phyloP scores from a whole-genome alignment of 2,329 filamentous ascomycete species.

The Fusarium sp. region DNA sequence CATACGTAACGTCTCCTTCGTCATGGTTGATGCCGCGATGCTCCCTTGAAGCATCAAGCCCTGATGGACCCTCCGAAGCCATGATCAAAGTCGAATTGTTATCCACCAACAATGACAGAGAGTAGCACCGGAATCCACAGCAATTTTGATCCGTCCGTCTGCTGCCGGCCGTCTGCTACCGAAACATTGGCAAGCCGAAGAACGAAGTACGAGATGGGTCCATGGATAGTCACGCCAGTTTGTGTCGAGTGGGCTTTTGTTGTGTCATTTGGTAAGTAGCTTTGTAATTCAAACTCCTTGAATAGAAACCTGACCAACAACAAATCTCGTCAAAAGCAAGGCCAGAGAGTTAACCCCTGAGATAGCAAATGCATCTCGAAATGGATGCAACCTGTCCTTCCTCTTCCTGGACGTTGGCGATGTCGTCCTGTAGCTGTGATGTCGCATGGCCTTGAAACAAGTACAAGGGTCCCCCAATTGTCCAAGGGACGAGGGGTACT shows the following conservation, averaged over 20 bases:
- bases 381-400: conserved; percentile 16
- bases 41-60: neutral
- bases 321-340: conserved; percentile 4
- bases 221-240: conserved; percentile 3
- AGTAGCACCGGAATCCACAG: conserved; percentile 19
- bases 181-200: conserved; percentile 21
- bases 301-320: neutral
- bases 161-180: conserved; percentile 12
- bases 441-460: conserved; percentile 43
- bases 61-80: neutral
- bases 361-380: neutral
- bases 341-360: conserved; percentile 11
- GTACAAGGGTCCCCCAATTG: conserved; percentile 19
- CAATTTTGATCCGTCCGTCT: conserved; percentile 25
- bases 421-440: conserved; percentile 15
- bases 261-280: neutral
- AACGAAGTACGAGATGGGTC: conserved; percentile 7
- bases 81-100: conserved; percentile 8
- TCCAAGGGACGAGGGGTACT: conserved; percentile 16
- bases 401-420: conserved; percentile 10
- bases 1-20: conserved; percentile 22
- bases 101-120: conserved; percentile 27
- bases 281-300: neutral
- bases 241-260: neutral
- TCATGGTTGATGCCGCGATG: neutral